A percentile compares a stretch with the other conserved stretches of the same genome.
Conservation (phyloP, 805 yeast species). For the Saccharomycopsis oosterbeekiorum region DNA sequence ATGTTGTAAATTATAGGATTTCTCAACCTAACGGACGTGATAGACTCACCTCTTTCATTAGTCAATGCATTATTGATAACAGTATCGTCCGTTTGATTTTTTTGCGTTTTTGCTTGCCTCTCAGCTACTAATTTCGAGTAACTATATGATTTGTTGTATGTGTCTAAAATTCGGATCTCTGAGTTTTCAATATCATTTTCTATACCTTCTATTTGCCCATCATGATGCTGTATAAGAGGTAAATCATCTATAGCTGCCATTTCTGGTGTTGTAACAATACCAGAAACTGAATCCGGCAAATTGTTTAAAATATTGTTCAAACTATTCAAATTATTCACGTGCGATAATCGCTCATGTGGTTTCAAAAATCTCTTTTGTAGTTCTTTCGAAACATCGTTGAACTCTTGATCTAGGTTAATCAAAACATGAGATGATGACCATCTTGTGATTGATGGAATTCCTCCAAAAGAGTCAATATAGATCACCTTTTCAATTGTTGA, state of each 20-base stretch:
- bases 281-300: conserved; percentile 55
- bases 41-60: conserved; percentile 15
- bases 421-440: conserved; percentile 77
- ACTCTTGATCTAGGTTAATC: conserved; percentile 78
- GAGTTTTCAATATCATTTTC: neutral
- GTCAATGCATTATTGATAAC: conserved; percentile 21
- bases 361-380: conserved; percentile 46
- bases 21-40: conserved; percentile 31
- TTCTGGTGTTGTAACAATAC: conserved; percentile 75
- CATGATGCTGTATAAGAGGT: neutral
- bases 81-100: neutral
- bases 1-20: conserved; percentile 89
- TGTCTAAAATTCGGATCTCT: conserved; percentile 8
- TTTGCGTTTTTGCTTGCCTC: neutral
- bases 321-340: conserved; percentile 54
- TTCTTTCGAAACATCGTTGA: conserved; percentile 52
- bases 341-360: conserved; percentile 39
- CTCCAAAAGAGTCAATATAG: conserved; percentile 75
- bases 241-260: conserved; percentile 42
- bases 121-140: neutral
- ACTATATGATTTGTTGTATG: conserved; percentile 11
- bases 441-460: conserved; percentile 82
- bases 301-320: conserved; percentile 48
- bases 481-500: conserved; percentile 66
- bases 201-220: neutral